Conservation (phyloP, 2,329 filamentous ascomycete genomes). For the Verticillium albo-atrum region DNA sequence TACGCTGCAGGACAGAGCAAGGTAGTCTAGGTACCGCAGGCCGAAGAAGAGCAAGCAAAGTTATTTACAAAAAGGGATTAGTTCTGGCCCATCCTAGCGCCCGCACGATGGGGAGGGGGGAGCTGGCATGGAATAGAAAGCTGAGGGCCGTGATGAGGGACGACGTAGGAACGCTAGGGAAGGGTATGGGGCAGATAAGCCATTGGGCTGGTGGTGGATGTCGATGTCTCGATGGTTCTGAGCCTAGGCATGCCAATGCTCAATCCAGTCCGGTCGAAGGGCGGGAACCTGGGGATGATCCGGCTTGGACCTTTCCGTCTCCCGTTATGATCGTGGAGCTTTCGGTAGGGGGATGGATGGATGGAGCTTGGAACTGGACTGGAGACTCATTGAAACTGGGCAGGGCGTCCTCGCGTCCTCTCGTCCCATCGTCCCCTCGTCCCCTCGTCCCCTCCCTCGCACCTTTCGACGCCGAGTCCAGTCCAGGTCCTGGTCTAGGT, state of each 20-base stretch:
- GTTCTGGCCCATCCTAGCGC: not conserved
- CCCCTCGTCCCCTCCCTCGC: not conserved
- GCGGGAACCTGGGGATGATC: not conserved
- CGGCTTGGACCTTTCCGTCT: not conserved
- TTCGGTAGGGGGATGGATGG: too few relatives aligned
- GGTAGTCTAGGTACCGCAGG: not conserved
- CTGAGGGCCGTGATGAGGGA: not conserved
- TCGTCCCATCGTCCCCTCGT: too few relatives aligned
- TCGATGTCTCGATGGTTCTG: not conserved
- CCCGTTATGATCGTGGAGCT: not conserved
- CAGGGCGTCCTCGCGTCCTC: too few relatives aligned
- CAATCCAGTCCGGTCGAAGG: not conserved
- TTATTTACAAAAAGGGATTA: not conserved
- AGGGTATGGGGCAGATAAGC: not conserved
- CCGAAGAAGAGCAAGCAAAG: not conserved
- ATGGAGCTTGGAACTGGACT: not conserved
- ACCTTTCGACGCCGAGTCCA: too few relatives aligned
- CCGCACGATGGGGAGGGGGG: not conserved
- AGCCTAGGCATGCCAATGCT: not conserved
- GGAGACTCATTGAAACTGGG: too few relatives aligned
- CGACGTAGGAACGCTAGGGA: not conserved
- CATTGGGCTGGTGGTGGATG: not conserved
- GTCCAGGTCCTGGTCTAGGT: too few relatives aligned
- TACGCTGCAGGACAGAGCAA: not conserved
- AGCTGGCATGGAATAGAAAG: not conserved